Percentiles rank a stretch among this genome's conserved stretches.
phyloP scores from a whole-genome alignment of 331 rosid genomes.

The Saraca asoca region DNA sequence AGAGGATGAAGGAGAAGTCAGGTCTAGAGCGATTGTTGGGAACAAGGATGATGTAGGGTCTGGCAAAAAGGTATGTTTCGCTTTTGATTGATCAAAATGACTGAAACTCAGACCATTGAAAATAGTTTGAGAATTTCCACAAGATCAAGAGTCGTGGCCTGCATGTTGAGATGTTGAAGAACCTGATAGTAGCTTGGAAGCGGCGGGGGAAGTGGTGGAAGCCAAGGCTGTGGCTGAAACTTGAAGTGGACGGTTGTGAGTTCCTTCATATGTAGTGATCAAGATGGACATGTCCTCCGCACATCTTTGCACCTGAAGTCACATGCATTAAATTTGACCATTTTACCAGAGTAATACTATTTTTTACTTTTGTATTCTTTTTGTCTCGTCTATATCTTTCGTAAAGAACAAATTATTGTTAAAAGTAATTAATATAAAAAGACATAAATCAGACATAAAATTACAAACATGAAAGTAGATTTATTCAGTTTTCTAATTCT shows the following conservation, averaged over 20 bases:
- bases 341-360: no score
- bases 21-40: constrained; percentile 47
- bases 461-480: no score
- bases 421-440: no score
- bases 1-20: constrained; percentile 34
- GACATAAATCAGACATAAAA: no score
- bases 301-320: constrained; percentile 87
- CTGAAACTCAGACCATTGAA: constrained; percentile 31
- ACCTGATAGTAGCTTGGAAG: constrained; percentile 55
- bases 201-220: constrained; percentile 70
- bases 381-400: no score
- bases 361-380: no score
- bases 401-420: no score
- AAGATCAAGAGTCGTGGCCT: constrained; percentile 18
- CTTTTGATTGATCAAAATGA: constrained; percentile 29
- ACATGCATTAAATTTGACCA: neutral
- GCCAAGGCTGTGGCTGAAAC: constrained; percentile 96
- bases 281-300: constrained; percentile 92
- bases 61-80: constrained; percentile 31
- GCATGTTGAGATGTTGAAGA: constrained; percentile 44
- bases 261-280: constrained; percentile 94
- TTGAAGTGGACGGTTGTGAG: constrained; percentile 90
- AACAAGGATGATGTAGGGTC: constrained; percentile 34
- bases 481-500: no score
- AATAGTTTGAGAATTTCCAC: constrained; percentile 26